phyloP scores from a whole-genome alignment of 1,139 yeast genomes.

The Sugiyamaella sp. region DNA sequence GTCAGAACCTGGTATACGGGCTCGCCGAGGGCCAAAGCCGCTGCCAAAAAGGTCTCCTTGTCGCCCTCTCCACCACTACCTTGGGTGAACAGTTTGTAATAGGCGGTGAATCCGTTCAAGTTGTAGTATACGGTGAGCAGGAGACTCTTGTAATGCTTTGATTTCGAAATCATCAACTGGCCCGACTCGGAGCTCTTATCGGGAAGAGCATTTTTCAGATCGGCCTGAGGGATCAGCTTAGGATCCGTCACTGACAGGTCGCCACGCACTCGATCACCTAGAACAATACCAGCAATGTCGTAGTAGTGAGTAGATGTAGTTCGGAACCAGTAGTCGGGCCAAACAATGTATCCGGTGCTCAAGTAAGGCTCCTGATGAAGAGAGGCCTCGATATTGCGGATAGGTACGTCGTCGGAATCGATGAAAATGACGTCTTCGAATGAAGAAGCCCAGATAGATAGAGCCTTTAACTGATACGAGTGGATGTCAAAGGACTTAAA shows the following conservation, averaged over 20 bases:
- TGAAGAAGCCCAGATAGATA: conserved; percentile 71
- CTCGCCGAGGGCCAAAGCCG: conserved; percentile 62
- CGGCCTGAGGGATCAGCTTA: conserved; percentile 58
- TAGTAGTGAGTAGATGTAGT: conserved; percentile 68
- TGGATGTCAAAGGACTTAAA: conserved; percentile 19
- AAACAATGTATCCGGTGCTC: conserved; percentile 61
- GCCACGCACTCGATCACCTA: conserved; percentile 48
- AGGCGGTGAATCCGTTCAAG: conserved; percentile 75
- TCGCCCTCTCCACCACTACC: conserved; percentile 92
- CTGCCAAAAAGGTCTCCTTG: conserved; percentile 83
- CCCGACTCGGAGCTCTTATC: conserved; percentile 84
- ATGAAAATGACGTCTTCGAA: conserved; percentile 73
- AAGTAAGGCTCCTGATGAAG: conserved; percentile 58
- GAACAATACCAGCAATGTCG: conserved; percentile 58
- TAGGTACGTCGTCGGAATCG: conserved; percentile 76
- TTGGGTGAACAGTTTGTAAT: conserved; percentile 80
- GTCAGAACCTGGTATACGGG: conserved; percentile 67
- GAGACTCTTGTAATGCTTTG: conserved; percentile 62
- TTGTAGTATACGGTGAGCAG: conserved; percentile 75
- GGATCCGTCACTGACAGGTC: conserved; percentile 34
- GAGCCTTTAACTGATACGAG: conserved; percentile 76
- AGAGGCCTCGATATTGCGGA: conserved; percentile 56
- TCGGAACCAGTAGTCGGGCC: conserved; percentile 85
- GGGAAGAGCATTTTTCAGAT: conserved; percentile 69
- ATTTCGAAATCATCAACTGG: conserved; percentile 69